phyloP scores from a whole-genome alignment of 1,139 yeast species.

The Geotrichum restrictum region DNA sequence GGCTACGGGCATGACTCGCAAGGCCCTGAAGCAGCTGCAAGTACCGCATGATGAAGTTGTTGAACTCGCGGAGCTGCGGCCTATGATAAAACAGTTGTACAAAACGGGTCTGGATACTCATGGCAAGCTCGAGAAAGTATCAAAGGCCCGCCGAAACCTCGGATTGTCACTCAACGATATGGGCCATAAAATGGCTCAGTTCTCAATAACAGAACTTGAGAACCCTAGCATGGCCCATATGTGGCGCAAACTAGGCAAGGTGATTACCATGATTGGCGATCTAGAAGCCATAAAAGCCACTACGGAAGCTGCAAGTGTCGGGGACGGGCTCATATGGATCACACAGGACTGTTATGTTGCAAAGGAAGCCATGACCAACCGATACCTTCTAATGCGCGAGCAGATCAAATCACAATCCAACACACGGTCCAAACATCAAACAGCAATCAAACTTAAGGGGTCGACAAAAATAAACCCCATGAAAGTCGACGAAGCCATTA shows the following conservation, averaged over 20 bases:
- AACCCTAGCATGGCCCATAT: conserved; percentile 71
- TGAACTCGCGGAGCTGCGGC: conserved; percentile 80
- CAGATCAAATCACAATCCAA: conserved; percentile 71
- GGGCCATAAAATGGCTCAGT: conserved; percentile 52
- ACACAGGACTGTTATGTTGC: conserved; percentile 77
- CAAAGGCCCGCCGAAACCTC: conserved; percentile 53
- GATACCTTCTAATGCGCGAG: conserved; percentile 90
- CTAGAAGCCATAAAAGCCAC: conserved; percentile 69
- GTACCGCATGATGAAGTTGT: conserved; percentile 86
- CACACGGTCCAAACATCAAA: conserved; percentile 64
- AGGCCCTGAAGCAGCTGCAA: conserved; percentile 83
- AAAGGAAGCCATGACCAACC: conserved; percentile 87
- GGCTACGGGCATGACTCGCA: conserved; percentile 76
- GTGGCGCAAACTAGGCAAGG: conserved; percentile 76
- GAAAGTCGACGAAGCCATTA: conserved; percentile 85
- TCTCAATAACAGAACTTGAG: conserved; percentile 50
- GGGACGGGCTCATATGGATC: conserved; percentile 66
- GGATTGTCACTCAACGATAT: conserved; percentile 61
- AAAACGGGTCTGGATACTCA: conserved; percentile 55
- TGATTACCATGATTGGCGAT: conserved; percentile 69
- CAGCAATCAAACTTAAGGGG: conserved; percentile 70
- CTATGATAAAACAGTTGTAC: conserved; percentile 76
- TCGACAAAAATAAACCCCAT: conserved; percentile 77
- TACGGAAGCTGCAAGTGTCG: conserved; percentile 68
- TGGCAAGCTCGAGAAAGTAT: conserved; percentile 51